Evolutionary conservation across 2,329 filamentous ascomycete species (phyloP).

Genomic region (Penicillium palitans): DNA sequence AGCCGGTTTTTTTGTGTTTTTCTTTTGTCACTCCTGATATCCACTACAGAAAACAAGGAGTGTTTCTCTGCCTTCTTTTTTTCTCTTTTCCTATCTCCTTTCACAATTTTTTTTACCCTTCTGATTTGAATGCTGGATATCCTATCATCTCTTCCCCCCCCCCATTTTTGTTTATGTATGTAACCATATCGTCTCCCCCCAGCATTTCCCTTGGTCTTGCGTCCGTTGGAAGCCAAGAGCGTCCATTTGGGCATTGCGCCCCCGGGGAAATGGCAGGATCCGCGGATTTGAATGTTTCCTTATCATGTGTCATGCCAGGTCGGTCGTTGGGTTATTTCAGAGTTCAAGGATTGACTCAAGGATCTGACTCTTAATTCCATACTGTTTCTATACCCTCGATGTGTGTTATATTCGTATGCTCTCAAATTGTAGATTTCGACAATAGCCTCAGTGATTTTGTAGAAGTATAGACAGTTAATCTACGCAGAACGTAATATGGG

Average conservation of each 20-base stretch:
- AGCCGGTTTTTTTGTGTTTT: slow-evolving; percentile 25
- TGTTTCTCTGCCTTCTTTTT: slow-evolving; percentile 24
- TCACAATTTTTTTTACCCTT: slow-evolving; percentile 27
- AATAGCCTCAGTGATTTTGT: background rate
- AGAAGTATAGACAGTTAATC: background rate
- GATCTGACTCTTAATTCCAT: slow-evolving; percentile 23
- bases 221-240: slow-evolving; percentile 30
- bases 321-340: slow-evolving; percentile 36
- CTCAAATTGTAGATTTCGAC: background rate
- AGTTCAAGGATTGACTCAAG: slow-evolving; percentile 28
- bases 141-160: slow-evolving; percentile 34
- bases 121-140: slow-evolving; percentile 42
- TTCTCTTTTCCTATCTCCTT: slow-evolving; percentile 31
- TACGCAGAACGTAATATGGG: background rate
- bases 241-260: slow-evolving; percentile 27
- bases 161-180: slow-evolving; percentile 32
- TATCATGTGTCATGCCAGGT: slow-evolving; percentile 41
- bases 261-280: slow-evolving; percentile 32
- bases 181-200: slow-evolving; percentile 34
- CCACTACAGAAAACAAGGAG: slow-evolving; percentile 26
- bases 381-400: background rate
- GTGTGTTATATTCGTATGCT: background rate
- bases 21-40: slow-evolving; percentile 28
- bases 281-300: slow-evolving; percentile 35
- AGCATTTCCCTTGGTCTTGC: slow-evolving; percentile 30